phyloP scores from a whole-genome alignment of 305 asterid species.

The Fraxinus baroniana region DNA sequence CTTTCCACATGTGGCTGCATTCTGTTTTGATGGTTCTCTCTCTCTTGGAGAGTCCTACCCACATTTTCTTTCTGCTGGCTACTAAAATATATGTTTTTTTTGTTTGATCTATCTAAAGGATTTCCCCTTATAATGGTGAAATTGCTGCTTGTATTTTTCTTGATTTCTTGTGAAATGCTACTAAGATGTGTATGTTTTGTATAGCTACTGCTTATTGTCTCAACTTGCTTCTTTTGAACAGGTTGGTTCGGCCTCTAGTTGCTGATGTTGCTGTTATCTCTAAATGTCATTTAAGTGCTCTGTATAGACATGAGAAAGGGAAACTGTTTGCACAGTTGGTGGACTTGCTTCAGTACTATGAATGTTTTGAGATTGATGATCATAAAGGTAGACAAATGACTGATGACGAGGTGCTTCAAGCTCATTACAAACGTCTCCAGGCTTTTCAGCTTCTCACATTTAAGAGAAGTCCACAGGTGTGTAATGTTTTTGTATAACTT shows the following conservation, averaged over 20 bases:
- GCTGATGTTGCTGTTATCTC: conserved; percentile 96
- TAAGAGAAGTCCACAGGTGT: conserved; percentile 85
- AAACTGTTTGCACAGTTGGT: conserved; percentile 92
- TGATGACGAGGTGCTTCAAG: conserved; percentile 94
- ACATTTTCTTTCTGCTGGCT: neutral
- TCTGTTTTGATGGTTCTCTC: neutral
- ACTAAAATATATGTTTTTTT: neutral
- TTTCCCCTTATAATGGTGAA: neutral
- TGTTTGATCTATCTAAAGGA: neutral
- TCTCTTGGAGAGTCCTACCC: neutral
- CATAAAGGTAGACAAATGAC: conserved; percentile 95
- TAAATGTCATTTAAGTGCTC: conserved; percentile 91
- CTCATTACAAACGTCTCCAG: conserved; percentile 87
- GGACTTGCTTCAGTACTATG: conserved; percentile 95
- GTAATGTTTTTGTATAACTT: conserved; percentile 16
- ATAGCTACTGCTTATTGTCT: conserved; percentile 9
- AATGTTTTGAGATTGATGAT: conserved; percentile 91
- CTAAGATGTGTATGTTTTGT: conserved; percentile 8
- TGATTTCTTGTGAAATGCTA: neutral
- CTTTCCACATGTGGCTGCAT: neutral
- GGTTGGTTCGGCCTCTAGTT: conserved; percentile 85
- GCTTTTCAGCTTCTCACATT: conserved; percentile 90
- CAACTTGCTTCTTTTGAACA: conserved; percentile 31
- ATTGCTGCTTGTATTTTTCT: neutral
- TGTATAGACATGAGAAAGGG: conserved; percentile 84